These are phyloP conservation scores for Bruguiera hainesii DNA, from an alignment of 441 rosid species.

Conservation along the genomic window DNA sequence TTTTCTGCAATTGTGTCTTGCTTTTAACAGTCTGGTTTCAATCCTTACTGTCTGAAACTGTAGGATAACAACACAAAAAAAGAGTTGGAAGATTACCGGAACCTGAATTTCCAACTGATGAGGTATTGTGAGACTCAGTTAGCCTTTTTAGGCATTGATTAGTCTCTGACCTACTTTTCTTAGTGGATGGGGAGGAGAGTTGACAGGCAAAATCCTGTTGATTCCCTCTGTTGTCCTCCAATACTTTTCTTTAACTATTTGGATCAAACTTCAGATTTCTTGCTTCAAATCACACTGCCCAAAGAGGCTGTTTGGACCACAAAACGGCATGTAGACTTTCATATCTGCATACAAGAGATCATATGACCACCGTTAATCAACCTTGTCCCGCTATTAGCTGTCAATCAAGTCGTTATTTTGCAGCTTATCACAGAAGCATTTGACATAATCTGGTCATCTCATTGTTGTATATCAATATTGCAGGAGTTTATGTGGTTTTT, in stretches of 20 bases:
- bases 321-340: neutral
- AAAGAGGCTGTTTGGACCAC: constrained; percentile 2
- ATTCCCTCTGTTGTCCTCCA: neutral
- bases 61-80: constrained; percentile 51
- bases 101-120: constrained; percentile 57
- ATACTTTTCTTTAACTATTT: constrained; percentile 1
- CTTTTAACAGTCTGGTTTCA: constrained; percentile 21
- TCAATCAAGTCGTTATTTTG: neutral
- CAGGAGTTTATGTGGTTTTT: neutral
- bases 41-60: constrained; percentile 19
- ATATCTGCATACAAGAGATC: constrained; percentile 2
- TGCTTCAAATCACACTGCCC: constrained; percentile 3
- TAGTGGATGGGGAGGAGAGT: neutral
- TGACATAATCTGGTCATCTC: neutral
- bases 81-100: constrained; percentile 73
- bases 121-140: constrained; percentile 44
- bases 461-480: neutral
- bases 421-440: constrained; percentile 2
- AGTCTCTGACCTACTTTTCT: too few relatives aligned
- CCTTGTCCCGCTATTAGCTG: neutral
- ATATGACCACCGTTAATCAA: neutral
- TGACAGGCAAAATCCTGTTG: neutral
- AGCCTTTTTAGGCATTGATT: constrained; percentile 8
- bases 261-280: constrained; percentile 3
- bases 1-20: constrained; percentile 19